Evolutionary conservation across 495 filamentous ascomycete genomes (phyloP).

Genomic region (Aspergillus homomorphus): DNA sequence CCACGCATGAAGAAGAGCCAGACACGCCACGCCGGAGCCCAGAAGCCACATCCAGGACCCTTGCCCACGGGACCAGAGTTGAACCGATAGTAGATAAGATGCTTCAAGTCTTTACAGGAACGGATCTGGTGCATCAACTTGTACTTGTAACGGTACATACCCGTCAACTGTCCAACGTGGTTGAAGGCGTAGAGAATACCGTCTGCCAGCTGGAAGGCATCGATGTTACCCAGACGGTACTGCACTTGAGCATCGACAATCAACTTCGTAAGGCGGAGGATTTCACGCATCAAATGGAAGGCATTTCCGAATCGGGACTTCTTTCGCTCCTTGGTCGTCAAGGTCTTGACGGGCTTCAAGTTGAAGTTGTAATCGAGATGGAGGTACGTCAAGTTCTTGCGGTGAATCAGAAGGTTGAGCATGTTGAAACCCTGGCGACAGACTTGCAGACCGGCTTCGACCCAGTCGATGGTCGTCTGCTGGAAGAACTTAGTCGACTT

Average conservation of each 20-base stretch:
- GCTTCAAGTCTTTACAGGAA: slow-evolving; percentile 98
- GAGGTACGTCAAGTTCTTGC: slow-evolving; percentile 97
- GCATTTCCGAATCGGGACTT: slow-evolving; percentile 99
- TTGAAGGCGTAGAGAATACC: slow-evolving; percentile 99
- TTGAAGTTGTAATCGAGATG: slow-evolving; percentile 99
- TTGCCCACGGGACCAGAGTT: slow-evolving; percentile 98
- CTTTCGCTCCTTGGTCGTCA: slow-evolving; percentile 99
- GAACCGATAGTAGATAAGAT: slow-evolving; percentile 99
- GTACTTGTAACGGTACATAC: slow-evolving; percentile 99
- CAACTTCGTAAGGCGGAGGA: slow-evolving; percentile 93
- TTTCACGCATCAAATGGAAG: slow-evolving; percentile 99
- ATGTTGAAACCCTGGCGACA: slow-evolving; percentile 99
- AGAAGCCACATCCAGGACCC: slow-evolving; percentile 97
- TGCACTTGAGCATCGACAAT: slow-evolving; percentile 99
- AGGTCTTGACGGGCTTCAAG: slow-evolving; percentile 95
- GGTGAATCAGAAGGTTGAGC: slow-evolving; percentile 95
- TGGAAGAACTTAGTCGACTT: slow-evolving; percentile 99
- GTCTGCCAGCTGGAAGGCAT: slow-evolving; percentile 97
- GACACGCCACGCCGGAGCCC: slow-evolving; percentile 98
- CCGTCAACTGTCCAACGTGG: slow-evolving; percentile 96
- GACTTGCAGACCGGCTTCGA: slow-evolving; percentile 97
- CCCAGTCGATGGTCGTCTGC: slow-evolving; percentile 98
- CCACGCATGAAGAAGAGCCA: slow-evolving; percentile 99
- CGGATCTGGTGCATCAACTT: slow-evolving; percentile 99
- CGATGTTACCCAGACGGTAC: slow-evolving; percentile 96